A percentile compares a stretch with the other conserved stretches of the same genome.
phyloP scores from a whole-genome alignment of 352 stramenopile species.

The Phytophthora sansomeana region DNA sequence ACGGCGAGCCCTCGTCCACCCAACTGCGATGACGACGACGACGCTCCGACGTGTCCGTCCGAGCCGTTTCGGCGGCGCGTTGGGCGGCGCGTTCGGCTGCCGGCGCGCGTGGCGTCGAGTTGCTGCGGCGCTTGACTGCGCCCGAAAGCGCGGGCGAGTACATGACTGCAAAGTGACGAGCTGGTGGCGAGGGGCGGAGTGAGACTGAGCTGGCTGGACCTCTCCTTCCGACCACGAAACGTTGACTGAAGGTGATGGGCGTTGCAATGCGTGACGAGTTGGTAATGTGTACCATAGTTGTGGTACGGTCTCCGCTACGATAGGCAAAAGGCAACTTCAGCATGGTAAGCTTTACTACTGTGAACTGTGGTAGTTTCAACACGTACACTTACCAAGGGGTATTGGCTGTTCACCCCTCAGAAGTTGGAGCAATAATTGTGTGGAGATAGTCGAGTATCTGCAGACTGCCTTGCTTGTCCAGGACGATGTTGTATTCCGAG shows the following conservation, averaged over 20 bases:
- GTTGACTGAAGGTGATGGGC: not conserved
- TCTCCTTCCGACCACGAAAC: slow-evolving; percentile 6
- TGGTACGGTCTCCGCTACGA: too few species aligned
- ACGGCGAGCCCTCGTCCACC: slow-evolving; percentile 37
- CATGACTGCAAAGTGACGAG: slow-evolving; percentile 34
- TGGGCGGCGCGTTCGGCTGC: slow-evolving; percentile 30
- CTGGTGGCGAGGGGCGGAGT: slow-evolving; percentile 3
- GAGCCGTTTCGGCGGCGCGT: slow-evolving; percentile 20
- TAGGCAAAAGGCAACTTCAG: too few species aligned
- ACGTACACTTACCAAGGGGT: not conserved
- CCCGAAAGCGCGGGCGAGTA: slow-evolving; percentile 73
- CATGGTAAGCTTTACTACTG: not conserved
- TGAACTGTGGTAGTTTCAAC: too few species aligned
- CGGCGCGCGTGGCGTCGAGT: slow-evolving; percentile 35
- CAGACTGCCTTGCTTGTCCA: slow-evolving; percentile 85
- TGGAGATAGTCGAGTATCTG: slow-evolving; percentile 73
- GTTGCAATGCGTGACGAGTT: not conserved
- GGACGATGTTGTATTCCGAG: slow-evolving; percentile 90
- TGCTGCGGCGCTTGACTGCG: slow-evolving; percentile 53
- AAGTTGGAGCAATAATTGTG: slow-evolving; percentile 2
- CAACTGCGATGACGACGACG: slow-evolving; percentile 47
- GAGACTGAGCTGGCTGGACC: slow-evolving; percentile 18
- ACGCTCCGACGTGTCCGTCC: slow-evolving; percentile 17
- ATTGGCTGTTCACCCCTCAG: not conserved
- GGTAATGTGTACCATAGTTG: not conserved